phyloP scores from a whole-genome alignment of 306 rosid genomes.

The Vigna nakashimae region DNA sequence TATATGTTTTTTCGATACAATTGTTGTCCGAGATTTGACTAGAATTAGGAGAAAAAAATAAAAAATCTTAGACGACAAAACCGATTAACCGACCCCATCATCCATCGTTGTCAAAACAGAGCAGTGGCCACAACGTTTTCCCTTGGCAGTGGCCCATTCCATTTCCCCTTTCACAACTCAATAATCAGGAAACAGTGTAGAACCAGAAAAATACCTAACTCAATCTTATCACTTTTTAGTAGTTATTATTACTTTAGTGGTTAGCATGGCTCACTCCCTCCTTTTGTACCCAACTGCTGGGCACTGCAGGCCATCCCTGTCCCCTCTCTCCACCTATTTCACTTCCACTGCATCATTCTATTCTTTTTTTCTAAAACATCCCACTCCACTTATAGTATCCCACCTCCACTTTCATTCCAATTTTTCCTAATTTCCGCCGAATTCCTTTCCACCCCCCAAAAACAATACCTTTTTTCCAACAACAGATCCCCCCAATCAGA shows the following conservation, averaged over 20 bases:
- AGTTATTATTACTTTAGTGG: constrained; percentile 79
- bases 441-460: neutral
- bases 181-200: constrained; percentile 48
- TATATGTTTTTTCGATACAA: constrained; percentile 27
- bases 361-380: neutral
- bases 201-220: constrained; percentile 80
- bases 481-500: neutral
- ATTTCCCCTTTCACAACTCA: constrained; percentile 35
- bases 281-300: constrained; percentile 56
- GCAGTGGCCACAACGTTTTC: constrained; percentile 37
- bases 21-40: constrained; percentile 39
- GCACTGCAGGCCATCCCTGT: constrained; percentile 65
- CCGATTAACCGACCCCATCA: constrained; percentile 56
- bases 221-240: constrained; percentile 68
- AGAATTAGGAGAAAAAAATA: neutral
- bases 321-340: constrained; percentile 40
- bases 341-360: neutral
- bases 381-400: constrained; percentile 7
- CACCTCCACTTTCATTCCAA: constrained; percentile 3
- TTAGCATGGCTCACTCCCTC: constrained; percentile 56
- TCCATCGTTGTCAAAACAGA: constrained; percentile 49
- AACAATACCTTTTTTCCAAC: neutral
- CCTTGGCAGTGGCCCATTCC: constrained; percentile 48
- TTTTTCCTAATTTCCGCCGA: constrained; percentile 36
- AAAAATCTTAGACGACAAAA: constrained; percentile 46